Conservation (phyloP, 129 eudicot genomes). For the Flaveria sonorensis region DNA sequence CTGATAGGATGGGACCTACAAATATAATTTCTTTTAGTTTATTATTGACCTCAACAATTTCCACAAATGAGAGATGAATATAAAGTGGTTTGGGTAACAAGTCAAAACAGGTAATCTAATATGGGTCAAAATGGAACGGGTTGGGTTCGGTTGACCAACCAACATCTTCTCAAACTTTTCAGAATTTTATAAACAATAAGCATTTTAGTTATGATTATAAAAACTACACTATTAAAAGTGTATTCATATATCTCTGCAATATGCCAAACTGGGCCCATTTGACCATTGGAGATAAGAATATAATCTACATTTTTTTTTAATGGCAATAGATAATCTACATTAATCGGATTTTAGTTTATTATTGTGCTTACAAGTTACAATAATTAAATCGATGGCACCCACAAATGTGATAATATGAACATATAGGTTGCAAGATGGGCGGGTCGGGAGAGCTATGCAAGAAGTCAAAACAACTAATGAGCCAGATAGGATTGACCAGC, state of each 20-base stretch:
- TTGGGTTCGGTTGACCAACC: background rate
- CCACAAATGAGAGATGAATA: background rate
- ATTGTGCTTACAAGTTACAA: background rate
- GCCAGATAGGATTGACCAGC: background rate
- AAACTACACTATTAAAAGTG: background rate
- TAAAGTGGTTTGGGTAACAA: background rate
- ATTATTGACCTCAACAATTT: background rate
- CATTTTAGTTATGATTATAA: background rate
- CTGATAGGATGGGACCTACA: conserved; percentile 79
- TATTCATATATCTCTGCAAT: too few species aligned
- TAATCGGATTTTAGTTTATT: background rate
- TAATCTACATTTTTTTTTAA: too few species aligned
- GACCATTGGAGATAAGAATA: background rate
- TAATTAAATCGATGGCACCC: background rate
- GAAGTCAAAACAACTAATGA: background rate
- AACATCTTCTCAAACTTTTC: background rate
- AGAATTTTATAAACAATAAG: background rate
- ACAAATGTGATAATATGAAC: background rate
- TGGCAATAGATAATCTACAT: too few species aligned
- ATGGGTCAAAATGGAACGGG: background rate
- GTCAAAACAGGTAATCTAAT: background rate
- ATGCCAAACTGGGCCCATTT: too few species aligned
- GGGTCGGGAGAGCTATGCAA: background rate
- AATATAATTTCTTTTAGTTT: background rate
- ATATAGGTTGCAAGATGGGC: background rate